Percentiles rank a stretch among this genome's conserved stretches.
These are phyloP conservation scores for Podila horticola DNA, from an alignment of 192 early-diverging fungal species.

Conservation along the genomic window DNA sequence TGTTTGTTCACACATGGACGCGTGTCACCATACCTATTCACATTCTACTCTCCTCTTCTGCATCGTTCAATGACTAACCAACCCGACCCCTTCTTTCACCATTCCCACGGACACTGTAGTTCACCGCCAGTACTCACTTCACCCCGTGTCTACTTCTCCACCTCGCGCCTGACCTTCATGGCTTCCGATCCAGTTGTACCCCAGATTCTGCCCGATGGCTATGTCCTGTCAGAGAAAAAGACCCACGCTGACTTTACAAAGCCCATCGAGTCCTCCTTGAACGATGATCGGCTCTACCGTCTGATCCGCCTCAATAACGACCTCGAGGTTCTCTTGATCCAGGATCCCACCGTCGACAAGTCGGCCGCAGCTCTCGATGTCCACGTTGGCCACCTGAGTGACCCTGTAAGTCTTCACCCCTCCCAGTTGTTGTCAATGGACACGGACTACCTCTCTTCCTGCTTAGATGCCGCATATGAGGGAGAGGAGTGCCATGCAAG, in stretches of 20 bases:
- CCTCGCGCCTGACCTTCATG: slow-evolving; percentile 11
- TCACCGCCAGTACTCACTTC: neutral
- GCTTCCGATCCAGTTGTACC: neutral
- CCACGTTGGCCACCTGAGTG: slow-evolving; percentile 82
- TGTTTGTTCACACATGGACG: too few species aligned
- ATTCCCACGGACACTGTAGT: neutral
- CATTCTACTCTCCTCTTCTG: neutral
- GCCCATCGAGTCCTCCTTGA: slow-evolving; percentile 62
- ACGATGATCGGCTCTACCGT: slow-evolving; percentile 71
- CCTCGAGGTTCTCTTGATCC: slow-evolving; percentile 75
- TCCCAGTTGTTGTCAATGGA: neutral
- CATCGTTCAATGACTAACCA: slow-evolving; percentile 1
- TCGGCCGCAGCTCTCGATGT: slow-evolving; percentile 83
- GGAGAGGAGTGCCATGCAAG: too few species aligned
- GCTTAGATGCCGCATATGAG: too few species aligned
- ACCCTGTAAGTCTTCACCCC: slow-evolving; percentile 65
- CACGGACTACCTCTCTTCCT: neutral
- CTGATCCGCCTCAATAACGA: slow-evolving; percentile 69
- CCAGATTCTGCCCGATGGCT: slow-evolving; percentile 27
- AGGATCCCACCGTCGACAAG: slow-evolving; percentile 80
- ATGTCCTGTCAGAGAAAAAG: slow-evolving; percentile 27
- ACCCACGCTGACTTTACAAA: slow-evolving; percentile 51
- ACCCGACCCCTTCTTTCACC: neutral
- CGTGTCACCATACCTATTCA: too few species aligned
- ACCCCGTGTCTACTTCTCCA: neutral